Percentiles rank a stretch among this genome's conserved stretches.
These are phyloP conservation scores for Microcyclospora tardicrescens DNA, from an alignment of 2,329 filamentous ascomycete species.

Conservation along the genomic window DNA sequence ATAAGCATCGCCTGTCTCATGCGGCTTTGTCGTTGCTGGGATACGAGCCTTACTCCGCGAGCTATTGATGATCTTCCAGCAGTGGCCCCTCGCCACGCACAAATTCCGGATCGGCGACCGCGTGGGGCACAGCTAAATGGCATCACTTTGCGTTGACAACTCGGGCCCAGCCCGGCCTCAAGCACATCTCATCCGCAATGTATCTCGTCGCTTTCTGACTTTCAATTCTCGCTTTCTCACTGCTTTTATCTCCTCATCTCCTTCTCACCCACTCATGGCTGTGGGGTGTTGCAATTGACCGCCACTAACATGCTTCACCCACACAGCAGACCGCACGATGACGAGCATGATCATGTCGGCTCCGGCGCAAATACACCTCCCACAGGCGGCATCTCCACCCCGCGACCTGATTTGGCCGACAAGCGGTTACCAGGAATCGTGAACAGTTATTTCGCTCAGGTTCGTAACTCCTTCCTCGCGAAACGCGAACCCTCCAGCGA, in stretches of 20 bases:
- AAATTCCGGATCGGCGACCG: too few relatives aligned
- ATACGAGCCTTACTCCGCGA: too few relatives aligned
- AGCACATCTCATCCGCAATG: not conserved
- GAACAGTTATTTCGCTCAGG: slow-evolving; percentile 95
- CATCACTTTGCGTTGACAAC: not conserved
- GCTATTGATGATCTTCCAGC: too few relatives aligned
- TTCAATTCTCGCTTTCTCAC: slow-evolving; percentile 2
- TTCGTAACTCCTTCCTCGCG: slow-evolving; percentile 68
- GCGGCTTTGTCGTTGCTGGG: too few relatives aligned
- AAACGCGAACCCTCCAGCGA: slow-evolving; percentile 23
- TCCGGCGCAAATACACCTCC: slow-evolving; percentile 74
- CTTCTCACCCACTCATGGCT: slow-evolving; percentile 8
- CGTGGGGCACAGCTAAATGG: not conserved
- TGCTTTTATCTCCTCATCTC: slow-evolving; percentile 2
- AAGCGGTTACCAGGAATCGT: slow-evolving; percentile 91
- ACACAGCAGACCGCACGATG: slow-evolving; percentile 38
- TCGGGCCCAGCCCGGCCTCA: not conserved
- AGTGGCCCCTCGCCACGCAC: too few relatives aligned
- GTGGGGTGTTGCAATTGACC: not conserved
- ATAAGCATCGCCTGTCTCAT: too few relatives aligned
- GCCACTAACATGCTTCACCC: slow-evolving; percentile 14
- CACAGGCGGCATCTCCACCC: slow-evolving; percentile 63
- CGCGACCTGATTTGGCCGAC: slow-evolving; percentile 84
- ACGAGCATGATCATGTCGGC: slow-evolving; percentile 63
- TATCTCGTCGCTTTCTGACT: not conserved